These are phyloP conservation scores for Apiotrichum brassicae DNA, from an alignment of 1,284 basidiomycete species.

Conservation along the genomic window DNA sequence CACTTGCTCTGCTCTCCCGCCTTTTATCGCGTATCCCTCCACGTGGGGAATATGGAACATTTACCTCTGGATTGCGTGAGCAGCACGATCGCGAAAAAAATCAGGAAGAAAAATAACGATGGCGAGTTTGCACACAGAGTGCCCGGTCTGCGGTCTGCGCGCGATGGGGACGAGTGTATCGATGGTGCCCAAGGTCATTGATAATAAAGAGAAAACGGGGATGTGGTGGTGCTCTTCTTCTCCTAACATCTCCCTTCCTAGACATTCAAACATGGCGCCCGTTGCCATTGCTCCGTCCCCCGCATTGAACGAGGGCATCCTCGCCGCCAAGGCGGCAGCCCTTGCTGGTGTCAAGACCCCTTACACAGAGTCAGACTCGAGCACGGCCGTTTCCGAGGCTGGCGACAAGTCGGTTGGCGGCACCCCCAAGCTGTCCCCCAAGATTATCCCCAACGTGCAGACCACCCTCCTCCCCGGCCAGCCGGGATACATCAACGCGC, in stretches of 20 bases:
- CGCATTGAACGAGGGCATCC: background rate
- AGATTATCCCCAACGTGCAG: conserved; percentile 23
- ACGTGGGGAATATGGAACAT: background rate
- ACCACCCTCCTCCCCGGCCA: conserved; percentile 22
- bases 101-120: background rate
- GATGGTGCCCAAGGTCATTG: too few relatives aligned
- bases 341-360: conserved; percentile 35
- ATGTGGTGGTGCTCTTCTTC: background rate
- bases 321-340: conserved; percentile 10
- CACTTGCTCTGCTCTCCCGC: too few relatives aligned
- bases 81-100: background rate
- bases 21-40: too few relatives aligned
- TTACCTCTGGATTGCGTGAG: background rate
- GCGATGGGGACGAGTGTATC: too few relatives aligned
- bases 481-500: conserved; percentile 28
- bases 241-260: background rate
- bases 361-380: conserved; percentile 29
- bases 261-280: conserved; percentile 12
- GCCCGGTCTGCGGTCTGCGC: too few relatives aligned
- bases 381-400: conserved; percentile 40
- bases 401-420: conserved; percentile 17
- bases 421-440: conserved; percentile 17
- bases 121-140: too few relatives aligned
- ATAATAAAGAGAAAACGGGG: too few relatives aligned
- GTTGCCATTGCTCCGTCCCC: conserved; percentile 5